These are phyloP conservation scores for Hyaloscypha bicolor DNA, from an alignment of 495 filamentous ascomycete species.

Conservation along the genomic window DNA sequence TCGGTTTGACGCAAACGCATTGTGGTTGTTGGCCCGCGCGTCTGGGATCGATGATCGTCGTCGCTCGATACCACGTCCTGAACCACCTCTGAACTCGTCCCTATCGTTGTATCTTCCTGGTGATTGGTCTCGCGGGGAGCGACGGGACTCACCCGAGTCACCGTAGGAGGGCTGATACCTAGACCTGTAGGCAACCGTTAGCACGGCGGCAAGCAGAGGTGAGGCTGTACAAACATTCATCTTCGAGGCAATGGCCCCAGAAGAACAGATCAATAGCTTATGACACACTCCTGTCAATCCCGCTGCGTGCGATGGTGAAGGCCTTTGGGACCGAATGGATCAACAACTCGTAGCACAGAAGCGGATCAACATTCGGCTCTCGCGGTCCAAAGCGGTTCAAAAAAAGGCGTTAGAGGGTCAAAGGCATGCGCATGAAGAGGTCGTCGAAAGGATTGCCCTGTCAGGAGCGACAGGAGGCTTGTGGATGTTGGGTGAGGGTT, in stretches of 20 bases:
- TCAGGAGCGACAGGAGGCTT: slow-evolving; percentile 7
- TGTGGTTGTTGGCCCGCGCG: slow-evolving; percentile 50
- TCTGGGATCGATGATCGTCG: slow-evolving; percentile 46
- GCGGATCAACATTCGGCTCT: not conserved
- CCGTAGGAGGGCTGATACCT: slow-evolving; percentile 34
- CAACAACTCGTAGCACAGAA: not conserved
- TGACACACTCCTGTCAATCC: not conserved
- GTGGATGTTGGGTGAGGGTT: slow-evolving; percentile 2
- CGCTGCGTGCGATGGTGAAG: not conserved
- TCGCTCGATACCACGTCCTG: slow-evolving; percentile 24
- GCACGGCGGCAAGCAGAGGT: not conserved
- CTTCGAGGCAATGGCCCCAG: slow-evolving; percentile 30
- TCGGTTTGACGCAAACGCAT: slow-evolving; percentile 50
- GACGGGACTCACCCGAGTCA: slow-evolving; percentile 42
- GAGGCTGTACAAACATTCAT: slow-evolving; percentile 27
- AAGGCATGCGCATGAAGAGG: not conserved
- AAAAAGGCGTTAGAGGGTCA: not conserved
- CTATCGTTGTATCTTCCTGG: slow-evolving; percentile 55
- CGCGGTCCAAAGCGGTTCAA: not conserved
- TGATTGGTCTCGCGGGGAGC: slow-evolving; percentile 60
- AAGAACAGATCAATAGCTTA: not conserved
- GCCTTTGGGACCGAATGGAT: not conserved
- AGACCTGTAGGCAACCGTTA: slow-evolving; percentile 25
- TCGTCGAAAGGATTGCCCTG: not conserved
- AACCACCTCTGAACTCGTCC: slow-evolving; percentile 47